phyloP scores from a whole-genome alignment of 768 basidiomycete species.

The Boletus speciosus region DNA sequence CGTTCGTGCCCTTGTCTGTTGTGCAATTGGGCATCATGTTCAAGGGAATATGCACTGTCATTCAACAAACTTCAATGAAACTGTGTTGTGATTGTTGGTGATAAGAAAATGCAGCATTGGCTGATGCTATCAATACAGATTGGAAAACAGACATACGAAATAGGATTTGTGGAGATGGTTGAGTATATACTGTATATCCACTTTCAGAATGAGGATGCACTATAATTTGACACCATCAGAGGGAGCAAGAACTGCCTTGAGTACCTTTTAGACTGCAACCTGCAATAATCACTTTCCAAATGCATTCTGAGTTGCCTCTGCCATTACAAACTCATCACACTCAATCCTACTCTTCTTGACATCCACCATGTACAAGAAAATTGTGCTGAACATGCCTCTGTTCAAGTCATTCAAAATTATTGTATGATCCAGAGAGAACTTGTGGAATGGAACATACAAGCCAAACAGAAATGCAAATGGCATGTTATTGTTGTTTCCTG shows the following conservation, averaged over 20 bases:
- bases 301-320: slow-evolving; percentile 45
- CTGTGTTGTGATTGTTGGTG: neutral
- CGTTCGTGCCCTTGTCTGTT: neutral
- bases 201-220: no score
- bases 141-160: neutral
- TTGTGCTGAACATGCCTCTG: slow-evolving; percentile 30
- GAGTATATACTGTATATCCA: no score
- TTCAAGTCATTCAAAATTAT: neutral
- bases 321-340: slow-evolving; percentile 57
- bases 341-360: slow-evolving; percentile 61
- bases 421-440: neutral
- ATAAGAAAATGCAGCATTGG: neutral
- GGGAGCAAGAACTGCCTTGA: neutral
- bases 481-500: slow-evolving; percentile 68
- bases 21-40: neutral
- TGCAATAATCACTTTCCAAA: slow-evolving; percentile 20
- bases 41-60: neutral
- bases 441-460: slow-evolving; percentile 43
- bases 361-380: slow-evolving; percentile 63
- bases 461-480: slow-evolving; percentile 72
- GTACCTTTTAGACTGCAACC: neutral
- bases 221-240: neutral
- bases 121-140: neutral
- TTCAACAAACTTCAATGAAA: neutral
- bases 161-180: neutral